Evolutionary conservation across 495 filamentous ascomycete species (phyloP).

Genomic region (Tuber magnatum): DNA sequence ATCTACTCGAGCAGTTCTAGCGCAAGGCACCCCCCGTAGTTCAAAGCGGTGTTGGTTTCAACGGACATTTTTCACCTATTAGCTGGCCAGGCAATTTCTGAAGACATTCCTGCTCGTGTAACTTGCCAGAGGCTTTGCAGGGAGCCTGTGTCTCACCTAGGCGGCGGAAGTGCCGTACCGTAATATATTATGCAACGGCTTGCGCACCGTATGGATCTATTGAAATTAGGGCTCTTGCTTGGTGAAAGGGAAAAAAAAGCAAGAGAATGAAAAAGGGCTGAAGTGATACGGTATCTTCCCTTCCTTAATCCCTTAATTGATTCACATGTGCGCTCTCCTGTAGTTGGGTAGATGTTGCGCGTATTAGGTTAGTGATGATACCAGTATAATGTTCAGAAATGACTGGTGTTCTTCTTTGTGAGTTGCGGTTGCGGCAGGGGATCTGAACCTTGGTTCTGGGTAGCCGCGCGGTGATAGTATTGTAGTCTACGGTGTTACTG

Average conservation of each 20-base stretch:
- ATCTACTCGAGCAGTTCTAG: neutral
- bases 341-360: neutral
- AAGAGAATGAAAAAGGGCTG: neutral
- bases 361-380: neutral
- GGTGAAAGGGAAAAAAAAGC: neutral
- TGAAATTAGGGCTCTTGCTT: neutral
- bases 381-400: neutral
- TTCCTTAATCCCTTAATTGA: neutral
- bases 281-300: neutral
- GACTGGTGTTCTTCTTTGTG: neutral
- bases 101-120: neutral
- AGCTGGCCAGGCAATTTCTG: neutral
- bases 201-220: neutral
- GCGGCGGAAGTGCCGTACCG: neutral
- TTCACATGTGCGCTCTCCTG: neutral
- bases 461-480: neutral
- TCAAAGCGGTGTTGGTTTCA: neutral
- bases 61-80: neutral
- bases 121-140: neutral
- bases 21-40: neutral
- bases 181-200: neutral
- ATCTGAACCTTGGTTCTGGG: neutral
- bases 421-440: neutral
- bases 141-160: neutral
- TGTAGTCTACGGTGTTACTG: neutral